Evolutionary conservation across 306 rosid species (phyloP), one percentile per base, ranked within the genome.

Genomic region (Dalbergia oliveri): DNA sequence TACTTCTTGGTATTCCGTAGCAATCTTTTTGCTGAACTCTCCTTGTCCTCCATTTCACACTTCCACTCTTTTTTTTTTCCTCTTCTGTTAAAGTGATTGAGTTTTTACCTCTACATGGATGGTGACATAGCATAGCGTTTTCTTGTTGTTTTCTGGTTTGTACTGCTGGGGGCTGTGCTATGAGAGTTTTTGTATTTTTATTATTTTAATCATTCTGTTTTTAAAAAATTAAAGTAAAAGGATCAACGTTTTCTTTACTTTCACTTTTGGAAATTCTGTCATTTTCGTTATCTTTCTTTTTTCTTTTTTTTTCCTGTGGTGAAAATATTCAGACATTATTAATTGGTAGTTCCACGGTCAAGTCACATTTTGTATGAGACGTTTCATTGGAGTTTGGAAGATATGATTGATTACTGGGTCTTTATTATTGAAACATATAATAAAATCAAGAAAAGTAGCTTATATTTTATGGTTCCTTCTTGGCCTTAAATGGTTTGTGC

Each of bases 21-120:
- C 83, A 73, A 90, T 82, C 84, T 84, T 87, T 87, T 89, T 81
- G 57, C 79, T 37, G 79, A 82, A 72, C 81, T 82, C 65, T 83
- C 73, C 56, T 79, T 84, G 66, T 76, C 75, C 67, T 83, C 68
- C 49, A 18, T 60, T 79, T 81, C 49, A 41, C 76, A 16, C 21
- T 54, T 68, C 79, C 56, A 33, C 73, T 26, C 41, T 4, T 37
- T 37, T 85, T 85, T 69, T 78, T 65, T 78, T 83, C 75, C 63
- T 76, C 58, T 63, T 78, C 70, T 63, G 87, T 45, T 37, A 84
- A 91, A 83, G 89, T 86, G 58, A 73, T 80, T 14, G 11, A 66
- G 75, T 60, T 82, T 72, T 84, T 72, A 53, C 70, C 83, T 43
- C 75, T 71, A 51, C 63, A 19, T 73, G 37, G 85, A 88, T 82